Evolutionary conservation across 345 rosid genomes (phyloP).

Genomic region (Nasturtium officinale): DNA sequence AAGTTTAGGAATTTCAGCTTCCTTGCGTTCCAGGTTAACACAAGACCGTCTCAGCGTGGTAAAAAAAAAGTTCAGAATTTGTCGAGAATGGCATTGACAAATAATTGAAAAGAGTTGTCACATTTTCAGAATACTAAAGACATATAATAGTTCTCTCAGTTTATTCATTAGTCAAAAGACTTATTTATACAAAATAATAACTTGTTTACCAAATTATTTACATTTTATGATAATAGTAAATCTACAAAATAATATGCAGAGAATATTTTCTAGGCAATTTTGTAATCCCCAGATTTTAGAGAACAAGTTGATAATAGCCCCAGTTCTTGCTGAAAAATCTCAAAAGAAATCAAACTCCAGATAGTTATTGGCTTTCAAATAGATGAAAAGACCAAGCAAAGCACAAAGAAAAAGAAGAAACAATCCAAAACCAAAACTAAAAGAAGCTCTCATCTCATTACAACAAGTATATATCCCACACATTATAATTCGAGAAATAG

Average conservation of each 20-base stretch:
- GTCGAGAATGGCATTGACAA: slow-evolving; percentile 16
- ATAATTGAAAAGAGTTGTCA: slow-evolving; percentile 22
- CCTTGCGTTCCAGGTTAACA: slow-evolving; percentile 3
- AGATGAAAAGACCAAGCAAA: background rate
- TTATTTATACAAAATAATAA: no score
- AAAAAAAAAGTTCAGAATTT: slow-evolving; percentile 11
- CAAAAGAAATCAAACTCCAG: slow-evolving; percentile 78
- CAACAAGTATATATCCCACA: no score
- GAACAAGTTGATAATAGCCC: slow-evolving; percentile 24
- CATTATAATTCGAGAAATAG: no score
- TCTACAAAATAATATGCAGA: no score
- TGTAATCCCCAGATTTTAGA: no score
- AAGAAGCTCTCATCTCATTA: no score
- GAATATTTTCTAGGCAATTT: no score
- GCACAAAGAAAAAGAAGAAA: background rate
- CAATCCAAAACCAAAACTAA: background rate
- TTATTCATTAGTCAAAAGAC: no score
- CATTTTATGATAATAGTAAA: no score
- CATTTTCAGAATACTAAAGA: slow-evolving; percentile 16
- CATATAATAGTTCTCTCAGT: no score
- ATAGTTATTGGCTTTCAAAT: slow-evolving; percentile 39
- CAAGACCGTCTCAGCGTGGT: background rate
- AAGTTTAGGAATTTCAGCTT: background rate
- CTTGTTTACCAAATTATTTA: no score
- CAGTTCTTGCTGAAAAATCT: slow-evolving; percentile 17